Evolutionary conservation across 2,329 filamentous ascomycete species (phyloP), one percentile per base, ranked within the genome.

Genomic region (Pseudogymnoascus destructans): DNA sequence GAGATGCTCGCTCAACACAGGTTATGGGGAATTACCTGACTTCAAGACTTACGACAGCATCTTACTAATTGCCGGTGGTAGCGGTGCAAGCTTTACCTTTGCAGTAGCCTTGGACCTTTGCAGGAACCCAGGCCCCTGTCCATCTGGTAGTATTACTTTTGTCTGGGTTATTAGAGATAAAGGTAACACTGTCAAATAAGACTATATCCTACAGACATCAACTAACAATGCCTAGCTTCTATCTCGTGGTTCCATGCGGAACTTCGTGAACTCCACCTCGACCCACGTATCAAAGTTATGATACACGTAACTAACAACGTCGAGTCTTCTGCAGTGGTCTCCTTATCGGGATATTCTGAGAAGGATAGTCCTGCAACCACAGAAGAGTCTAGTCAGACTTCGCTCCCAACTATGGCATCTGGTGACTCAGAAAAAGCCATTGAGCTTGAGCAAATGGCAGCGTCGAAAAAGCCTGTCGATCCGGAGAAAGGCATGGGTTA

Each of bases 41-140:
- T 74, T 78, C 0, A 71, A 73, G 57, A 68, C 73, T 11, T 79
- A 74, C 60, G 78, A 83, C 65, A 78, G 77, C 61, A 72, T 82
- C 5, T 70, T 84, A n/a, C 69, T 84, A 38, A 72, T 84, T 35
- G 79, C 79, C 3, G 81, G 81, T 10, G 82, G 81, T 3, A 80
- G 79, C 56, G 81, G 82, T 1, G 81, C 78, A 1, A 82, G 77
- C 27, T 85, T 84, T 65, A 77, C 75, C 0, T 77, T 78, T 59
- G 76, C 76, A 4, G 67, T 78, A 33, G 75, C 73, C 1, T 66
- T 73, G 6, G 74, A 77, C 60, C 70, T 77, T 59, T 68, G 77
- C 5, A 70, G 71, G 61, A 72, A 74, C 52, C 70, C 77, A 67
- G 66, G 66, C 5, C 9, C 46, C 25, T 19, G 15, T 9, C 15